Conservation (phyloP, 768 basidiomycete genomes). For the Calocera cornea region DNA sequence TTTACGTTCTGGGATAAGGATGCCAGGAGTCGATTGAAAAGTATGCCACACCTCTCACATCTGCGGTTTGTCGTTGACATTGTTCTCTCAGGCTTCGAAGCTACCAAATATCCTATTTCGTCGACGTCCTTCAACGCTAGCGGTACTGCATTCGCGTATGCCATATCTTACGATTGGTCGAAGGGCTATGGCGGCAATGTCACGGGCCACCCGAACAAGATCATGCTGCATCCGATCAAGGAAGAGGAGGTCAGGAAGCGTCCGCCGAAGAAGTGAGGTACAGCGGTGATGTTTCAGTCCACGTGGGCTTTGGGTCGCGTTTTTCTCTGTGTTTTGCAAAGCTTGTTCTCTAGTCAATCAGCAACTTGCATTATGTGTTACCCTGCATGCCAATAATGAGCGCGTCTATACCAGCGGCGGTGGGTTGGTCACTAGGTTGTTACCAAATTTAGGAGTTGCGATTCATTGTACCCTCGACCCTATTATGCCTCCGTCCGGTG, state of each 20-base stretch:
- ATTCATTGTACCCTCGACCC: background rate
- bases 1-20: conserved; percentile 26
- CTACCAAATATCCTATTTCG: conserved; percentile 5
- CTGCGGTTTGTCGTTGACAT: background rate
- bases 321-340: background rate
- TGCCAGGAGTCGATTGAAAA: conserved; percentile 28
- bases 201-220: conserved; percentile 42
- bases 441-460: background rate
- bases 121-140: conserved; percentile 14
- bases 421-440: background rate
- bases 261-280: conserved; percentile 12
- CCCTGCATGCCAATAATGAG: background rate
- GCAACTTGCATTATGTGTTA: background rate
- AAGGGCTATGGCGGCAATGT: conserved; percentile 17
- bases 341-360: background rate
- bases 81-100: conserved; percentile 1
- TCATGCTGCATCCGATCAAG: conserved; percentile 74
- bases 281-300: background rate
- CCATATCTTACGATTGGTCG: conserved; percentile 18
- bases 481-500: background rate
- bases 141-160: conserved; percentile 17
- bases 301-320: background rate
- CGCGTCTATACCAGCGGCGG: background rate
- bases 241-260: conserved; percentile 75
- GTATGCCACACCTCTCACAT: background rate